These are phyloP conservation scores for Pichia exigua DNA, from an alignment of 805 yeast species.

Conservation along the genomic window DNA sequence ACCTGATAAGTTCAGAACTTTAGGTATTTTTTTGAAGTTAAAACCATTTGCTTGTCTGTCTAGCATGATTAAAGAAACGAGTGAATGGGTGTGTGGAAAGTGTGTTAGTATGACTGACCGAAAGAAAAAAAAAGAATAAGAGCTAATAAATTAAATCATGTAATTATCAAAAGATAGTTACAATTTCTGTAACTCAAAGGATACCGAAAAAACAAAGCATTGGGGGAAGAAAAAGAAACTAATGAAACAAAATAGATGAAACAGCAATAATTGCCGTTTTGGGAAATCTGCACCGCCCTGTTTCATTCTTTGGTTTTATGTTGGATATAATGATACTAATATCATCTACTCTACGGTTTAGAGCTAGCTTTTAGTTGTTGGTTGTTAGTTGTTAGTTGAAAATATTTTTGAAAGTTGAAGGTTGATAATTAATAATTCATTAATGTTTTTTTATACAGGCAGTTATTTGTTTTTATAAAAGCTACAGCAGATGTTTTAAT, in stretches of 20 bases:
- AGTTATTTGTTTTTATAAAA: too few species aligned
- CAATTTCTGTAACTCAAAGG: not conserved
- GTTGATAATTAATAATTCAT: too few species aligned
- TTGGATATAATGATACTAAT: too few species aligned
- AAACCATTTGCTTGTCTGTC: not conserved
- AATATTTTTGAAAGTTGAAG: too few species aligned
- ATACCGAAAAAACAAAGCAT: not conserved
- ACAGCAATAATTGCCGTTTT: not conserved
- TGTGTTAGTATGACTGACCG: not conserved
- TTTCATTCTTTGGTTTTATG: not conserved
- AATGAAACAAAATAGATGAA: not conserved
- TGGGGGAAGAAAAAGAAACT: not conserved
- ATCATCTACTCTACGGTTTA: too few species aligned
- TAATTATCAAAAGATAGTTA: not conserved
- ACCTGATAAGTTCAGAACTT: slow-evolving; percentile 5
- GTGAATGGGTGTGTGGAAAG: not conserved
- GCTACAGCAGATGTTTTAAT: not conserved
- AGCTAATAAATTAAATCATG: too few species aligned
- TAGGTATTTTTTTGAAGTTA: slow-evolving; percentile 5
- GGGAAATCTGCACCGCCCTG: not conserved
- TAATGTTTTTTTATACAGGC: not conserved
- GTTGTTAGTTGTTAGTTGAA: too few species aligned
- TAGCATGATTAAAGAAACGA: not conserved
- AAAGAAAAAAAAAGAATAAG: too few species aligned
- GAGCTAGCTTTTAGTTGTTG: too few species aligned